Base-by-base conservation (phyloP, 75 land plant genomes). In the Ceratopteris richardii region DNA sequence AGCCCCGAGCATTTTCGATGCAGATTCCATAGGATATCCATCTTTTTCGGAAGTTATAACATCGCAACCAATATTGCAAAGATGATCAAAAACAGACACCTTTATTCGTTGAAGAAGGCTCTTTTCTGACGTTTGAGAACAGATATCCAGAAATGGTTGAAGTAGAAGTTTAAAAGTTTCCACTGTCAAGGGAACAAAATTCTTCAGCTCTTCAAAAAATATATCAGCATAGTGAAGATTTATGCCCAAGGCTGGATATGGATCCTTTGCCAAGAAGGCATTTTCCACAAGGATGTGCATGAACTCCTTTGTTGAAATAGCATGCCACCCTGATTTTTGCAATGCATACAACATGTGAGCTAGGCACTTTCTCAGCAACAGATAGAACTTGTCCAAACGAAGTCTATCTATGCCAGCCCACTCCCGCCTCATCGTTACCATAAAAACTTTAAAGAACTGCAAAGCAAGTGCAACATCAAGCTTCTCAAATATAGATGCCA, bases 381-480 rank as follows among this genome's bases (percentile, higher is more conserved):
- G 77, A 48, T 92, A 92, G 54, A 92, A 92, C 75, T 88, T 92
- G 52, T 92, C 95, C 33, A 92, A 64, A 69, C 95, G 73, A 39
- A 85, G 68, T 23, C 44, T 52, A 44, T 92, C 98, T 44, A 92
- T 92, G n/a, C 98, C 94, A 57, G 63, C 20, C 98, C 98, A 92
- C 75, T 92, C 98, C 0, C 95, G 79, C 19, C 84, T 71, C 63
- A 92, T 68, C 14, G 98, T 88, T 43, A 67, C 29, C 10, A 88
- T 36, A 63, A 81, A 83, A 10, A 48, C 71, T 41, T 69, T 59
- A 57, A 92, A 78, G 60, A 73, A 92, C 0, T 44, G 48, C 10
- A 61, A 25, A 0, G 82, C 56, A 21, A 85, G 63, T 1, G 77
- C 65, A 17, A 47, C 48, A 6, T 61, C 48, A 37, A 76, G 75